phyloP scores from a whole-genome alignment of 2,329 filamentous ascomycete species.

The Huntiella decipiens region DNA sequence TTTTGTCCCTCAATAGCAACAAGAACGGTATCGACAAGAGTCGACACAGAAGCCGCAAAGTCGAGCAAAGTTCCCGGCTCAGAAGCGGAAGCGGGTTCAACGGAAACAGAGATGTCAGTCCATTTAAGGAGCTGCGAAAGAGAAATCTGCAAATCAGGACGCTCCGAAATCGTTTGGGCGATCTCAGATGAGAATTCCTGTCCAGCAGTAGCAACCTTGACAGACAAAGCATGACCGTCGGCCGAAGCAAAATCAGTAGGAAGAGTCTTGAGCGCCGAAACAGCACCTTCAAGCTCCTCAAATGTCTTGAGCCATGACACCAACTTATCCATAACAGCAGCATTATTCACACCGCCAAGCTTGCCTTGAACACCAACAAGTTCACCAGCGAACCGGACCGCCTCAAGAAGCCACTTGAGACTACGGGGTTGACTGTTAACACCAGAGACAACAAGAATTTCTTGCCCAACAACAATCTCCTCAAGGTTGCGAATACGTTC shows the following conservation, averaged over 20 bases:
- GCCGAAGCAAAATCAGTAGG: conserved; percentile 31
- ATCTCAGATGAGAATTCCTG: conserved; percentile 24
- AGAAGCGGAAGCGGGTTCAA: conserved; percentile 12
- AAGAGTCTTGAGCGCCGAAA: conserved; percentile 26
- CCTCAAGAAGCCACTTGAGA: conserved; percentile 44
- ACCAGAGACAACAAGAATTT: neutral
- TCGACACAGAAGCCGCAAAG: conserved; percentile 41
- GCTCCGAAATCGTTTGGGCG: conserved; percentile 18
- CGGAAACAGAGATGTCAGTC: conserved; percentile 23
- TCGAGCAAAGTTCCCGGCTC: conserved; percentile 16
- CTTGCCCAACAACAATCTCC: neutral
- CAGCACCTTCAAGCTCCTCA: conserved; percentile 22
- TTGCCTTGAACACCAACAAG: conserved; percentile 48
- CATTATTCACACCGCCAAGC: conserved; percentile 35
- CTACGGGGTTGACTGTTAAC: neutral
- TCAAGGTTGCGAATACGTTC: conserved; percentile 4
- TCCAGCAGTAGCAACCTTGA: conserved; percentile 21
- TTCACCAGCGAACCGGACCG: conserved; percentile 43
- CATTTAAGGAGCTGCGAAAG: conserved; percentile 49
- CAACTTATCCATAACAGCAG: conserved; percentile 25
- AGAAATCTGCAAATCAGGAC: conserved; percentile 44
- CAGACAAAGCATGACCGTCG: conserved; percentile 18
- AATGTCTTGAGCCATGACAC: conserved; percentile 31
- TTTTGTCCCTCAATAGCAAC: conserved; percentile 60
- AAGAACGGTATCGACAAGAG: conserved; percentile 54